Percentiles rank a stretch among this genome's conserved stretches.
Conservation (phyloP, 257 asterid species). For the Coffea eugenioides region DNA sequence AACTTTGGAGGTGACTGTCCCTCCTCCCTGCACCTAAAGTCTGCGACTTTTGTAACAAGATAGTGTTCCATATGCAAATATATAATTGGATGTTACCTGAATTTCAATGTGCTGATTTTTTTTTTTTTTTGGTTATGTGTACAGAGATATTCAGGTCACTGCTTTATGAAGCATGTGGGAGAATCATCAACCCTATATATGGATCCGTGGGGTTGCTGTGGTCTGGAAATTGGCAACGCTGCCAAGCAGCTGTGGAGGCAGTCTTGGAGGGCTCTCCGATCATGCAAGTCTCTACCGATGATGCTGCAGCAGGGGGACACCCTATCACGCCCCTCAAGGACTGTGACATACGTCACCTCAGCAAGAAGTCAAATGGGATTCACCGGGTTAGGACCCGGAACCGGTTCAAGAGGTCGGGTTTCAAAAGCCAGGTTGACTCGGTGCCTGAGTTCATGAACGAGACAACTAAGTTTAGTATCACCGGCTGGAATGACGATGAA, state of each 20-base stretch:
- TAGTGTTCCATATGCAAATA: neutral
- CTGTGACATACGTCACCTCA: constrained; percentile 71
- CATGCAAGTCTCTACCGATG: constrained; percentile 26
- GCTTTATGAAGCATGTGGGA: constrained; percentile 81
- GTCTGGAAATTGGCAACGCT: constrained; percentile 64
- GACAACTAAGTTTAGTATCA: constrained; percentile 55
- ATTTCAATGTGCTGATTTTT: neutral
- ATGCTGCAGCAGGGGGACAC: constrained; percentile 12
- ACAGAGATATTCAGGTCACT: constrained; percentile 62
- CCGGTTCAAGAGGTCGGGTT: constrained; percentile 45
- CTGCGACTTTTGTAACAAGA: neutral
- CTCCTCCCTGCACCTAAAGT: neutral
- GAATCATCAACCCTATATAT: constrained; percentile 68
- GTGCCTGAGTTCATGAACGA: constrained; percentile 18
- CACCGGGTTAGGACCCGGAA: constrained; percentile 38
- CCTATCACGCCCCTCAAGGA: constrained; percentile 40
- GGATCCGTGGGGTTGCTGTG: constrained; percentile 70
- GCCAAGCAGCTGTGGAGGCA: constrained; percentile 72
- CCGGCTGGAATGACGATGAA: constrained; percentile 56
- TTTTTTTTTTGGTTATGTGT: neutral
- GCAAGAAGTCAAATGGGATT: constrained; percentile 30
- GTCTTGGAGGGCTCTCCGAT: constrained; percentile 53
- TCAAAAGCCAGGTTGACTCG: constrained; percentile 11
- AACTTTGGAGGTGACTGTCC: neutral
- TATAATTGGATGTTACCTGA: neutral